phyloP scores from a whole-genome alignment of 257 asterid species.

The Rauvolfia tetraphylla region DNA sequence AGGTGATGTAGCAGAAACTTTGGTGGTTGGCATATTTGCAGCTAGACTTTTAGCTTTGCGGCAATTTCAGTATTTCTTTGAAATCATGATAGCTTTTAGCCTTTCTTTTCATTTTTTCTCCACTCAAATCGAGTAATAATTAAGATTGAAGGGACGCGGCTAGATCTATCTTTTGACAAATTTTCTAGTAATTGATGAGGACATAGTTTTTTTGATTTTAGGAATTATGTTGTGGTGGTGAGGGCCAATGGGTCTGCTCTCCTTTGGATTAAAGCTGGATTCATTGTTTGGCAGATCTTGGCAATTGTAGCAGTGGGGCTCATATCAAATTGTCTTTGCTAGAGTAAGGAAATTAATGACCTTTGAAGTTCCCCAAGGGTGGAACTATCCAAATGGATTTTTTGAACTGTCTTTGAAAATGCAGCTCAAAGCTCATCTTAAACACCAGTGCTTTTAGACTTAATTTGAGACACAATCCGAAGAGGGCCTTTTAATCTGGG shows the following conservation, averaged over 20 bases:
- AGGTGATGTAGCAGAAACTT: neutral
- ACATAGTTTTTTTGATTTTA: neutral
- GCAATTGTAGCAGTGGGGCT: neutral
- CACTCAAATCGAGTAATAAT: neutral
- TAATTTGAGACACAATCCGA: neutral
- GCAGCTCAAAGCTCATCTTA: neutral
- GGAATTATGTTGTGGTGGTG: neutral
- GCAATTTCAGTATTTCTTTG: neutral
- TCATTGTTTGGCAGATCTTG: neutral
- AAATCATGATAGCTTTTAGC: neutral
- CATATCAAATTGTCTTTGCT: neutral
- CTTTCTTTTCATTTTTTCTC: neutral
- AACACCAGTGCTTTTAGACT: neutral
- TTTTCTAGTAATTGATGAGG: neutral
- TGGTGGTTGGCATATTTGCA: neutral
- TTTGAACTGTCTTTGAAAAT: neutral
- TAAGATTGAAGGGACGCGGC: neutral
- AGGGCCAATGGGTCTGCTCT: neutral
- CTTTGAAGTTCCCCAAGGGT: neutral
- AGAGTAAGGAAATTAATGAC: neutral
- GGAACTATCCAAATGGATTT: neutral
- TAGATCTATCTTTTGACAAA: neutral
- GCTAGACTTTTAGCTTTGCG: neutral
- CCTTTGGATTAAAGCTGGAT: neutral
- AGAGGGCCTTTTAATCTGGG: neutral